phyloP scores from a whole-genome alignment of 306 rosid species.

The Pyrus pyrifolia region DNA sequence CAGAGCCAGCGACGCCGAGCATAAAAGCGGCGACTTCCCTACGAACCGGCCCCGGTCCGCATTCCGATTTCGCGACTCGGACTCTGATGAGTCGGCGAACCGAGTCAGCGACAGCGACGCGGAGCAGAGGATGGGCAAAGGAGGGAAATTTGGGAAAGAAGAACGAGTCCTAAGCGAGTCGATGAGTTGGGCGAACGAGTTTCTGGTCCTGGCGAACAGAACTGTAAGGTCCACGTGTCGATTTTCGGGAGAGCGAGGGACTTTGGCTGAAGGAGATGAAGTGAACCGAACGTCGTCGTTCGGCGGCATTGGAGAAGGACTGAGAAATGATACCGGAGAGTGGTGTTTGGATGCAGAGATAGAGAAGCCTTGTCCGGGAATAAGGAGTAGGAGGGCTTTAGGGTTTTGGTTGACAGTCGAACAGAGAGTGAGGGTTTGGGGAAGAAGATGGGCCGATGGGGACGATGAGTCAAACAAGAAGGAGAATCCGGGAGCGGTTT shows the following conservation, averaged over 20 bases:
- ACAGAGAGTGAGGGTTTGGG: neutral
- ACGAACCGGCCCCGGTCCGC: slow-evolving; percentile 1
- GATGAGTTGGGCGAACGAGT: slow-evolving; percentile 49
- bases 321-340: neutral
- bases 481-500: neutral
- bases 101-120: slow-evolving; percentile 46
- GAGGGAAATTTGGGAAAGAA: slow-evolving; percentile 2
- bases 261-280: slow-evolving; percentile 51
- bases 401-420: neutral
- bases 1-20: slow-evolving; percentile 58
- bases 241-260: slow-evolving; percentile 40
- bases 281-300: slow-evolving; percentile 62
- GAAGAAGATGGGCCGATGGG: neutral
- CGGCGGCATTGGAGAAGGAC: slow-evolving; percentile 25
- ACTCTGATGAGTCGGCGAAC: neutral
- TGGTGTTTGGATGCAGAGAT: neutral
- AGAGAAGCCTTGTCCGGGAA: neutral
- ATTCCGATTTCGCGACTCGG: slow-evolving; percentile 1
- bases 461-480: neutral
- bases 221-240: slow-evolving; percentile 19
- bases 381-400: neutral
- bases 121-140: slow-evolving; percentile 35
- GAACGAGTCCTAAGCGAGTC: slow-evolving; percentile 43
- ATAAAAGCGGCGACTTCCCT: slow-evolving; percentile 46
- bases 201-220: slow-evolving; percentile 32